Evolutionary conservation across 2,329 filamentous ascomycete genomes (phyloP), one percentile per base, ranked within the genome.

Genomic region (Drechslera avenae): DNA sequence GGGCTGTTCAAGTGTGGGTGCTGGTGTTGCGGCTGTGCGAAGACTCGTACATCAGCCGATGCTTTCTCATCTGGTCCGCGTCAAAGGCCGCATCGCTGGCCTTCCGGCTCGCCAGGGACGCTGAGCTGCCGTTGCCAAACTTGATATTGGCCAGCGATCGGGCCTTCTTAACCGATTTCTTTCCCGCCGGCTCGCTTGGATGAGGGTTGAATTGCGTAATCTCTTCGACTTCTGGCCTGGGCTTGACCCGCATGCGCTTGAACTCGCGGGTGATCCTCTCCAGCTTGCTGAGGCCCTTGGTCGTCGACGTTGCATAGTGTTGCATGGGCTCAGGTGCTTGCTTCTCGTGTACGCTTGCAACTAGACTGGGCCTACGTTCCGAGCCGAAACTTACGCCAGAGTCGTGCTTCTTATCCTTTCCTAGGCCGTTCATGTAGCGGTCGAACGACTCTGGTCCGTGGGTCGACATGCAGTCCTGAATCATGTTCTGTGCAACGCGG

Each of bases 371-470:
- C 26, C 68, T 59, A 23, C 60, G 60, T 21, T 72, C 66, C 21
- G 71, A 71, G 41, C 75, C 77, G 61, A 86, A 85, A 68, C 83
- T 86, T 51, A 86, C 81, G 16, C 84, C 85, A 3, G 85, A 87
- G 66, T 87, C 85, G 17, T 81, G 81, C 70, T 86, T 86, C 62
- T 83, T 79, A 31, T 75, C 73, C 60, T 79, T 80, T 46, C 75
- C 72, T 4, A 55, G 39, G 44, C 67, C 63, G 23, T 71, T 61
- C 10, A 60, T 54, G n/a, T 65, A 62, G 35, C 56, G 54, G 12
- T 64, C 68, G 56, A 73, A 73, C 5, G 69, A 65, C 35, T 72
- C 71, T 2, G 67, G 67, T 5, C 68, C 68, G 1, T 65, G 53
- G 5, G 85, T 77, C 40, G 79, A 73, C 17, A 72, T 62, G 63